Percentiles rank a stretch among this genome's conserved stretches.
These are phyloP conservation scores for Pleurotus cornucopiae DNA, from an alignment of 768 basidiomycete species.

Conservation along the genomic window DNA sequence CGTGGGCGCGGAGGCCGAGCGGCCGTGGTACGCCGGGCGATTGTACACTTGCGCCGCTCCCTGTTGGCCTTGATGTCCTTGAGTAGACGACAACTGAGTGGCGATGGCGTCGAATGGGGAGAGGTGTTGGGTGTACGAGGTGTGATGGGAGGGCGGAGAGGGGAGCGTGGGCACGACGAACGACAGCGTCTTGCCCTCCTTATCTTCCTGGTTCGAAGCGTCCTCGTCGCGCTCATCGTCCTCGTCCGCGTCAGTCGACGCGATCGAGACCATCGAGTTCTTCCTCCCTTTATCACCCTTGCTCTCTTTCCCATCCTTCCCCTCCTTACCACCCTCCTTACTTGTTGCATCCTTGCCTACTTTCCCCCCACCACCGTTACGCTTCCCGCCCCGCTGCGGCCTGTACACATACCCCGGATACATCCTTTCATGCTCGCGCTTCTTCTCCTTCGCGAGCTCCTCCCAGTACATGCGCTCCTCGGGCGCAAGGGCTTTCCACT, in stretches of 20 bases:
- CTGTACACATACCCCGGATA: slow-evolving; percentile 80
- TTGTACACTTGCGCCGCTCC: background rate
- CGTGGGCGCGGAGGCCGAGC: slow-evolving; percentile 56
- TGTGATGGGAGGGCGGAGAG: slow-evolving; percentile 20
- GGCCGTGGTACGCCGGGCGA: slow-evolving; percentile 22
- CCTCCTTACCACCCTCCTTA: no score
- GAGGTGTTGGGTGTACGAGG: slow-evolving; percentile 1
- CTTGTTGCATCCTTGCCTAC: no score
- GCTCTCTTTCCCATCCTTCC: no score
- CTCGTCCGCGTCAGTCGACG: no score
- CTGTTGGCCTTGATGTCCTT: no score
- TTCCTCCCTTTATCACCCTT: slow-evolving; percentile 23
- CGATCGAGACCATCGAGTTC: no score
- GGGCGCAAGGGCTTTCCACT: slow-evolving; percentile 65
- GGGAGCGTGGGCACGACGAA: slow-evolving; percentile 32
- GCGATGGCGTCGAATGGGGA: slow-evolving; percentile 7
- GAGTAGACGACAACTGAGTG: background rate
- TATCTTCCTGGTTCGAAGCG: slow-evolving; percentile 27
- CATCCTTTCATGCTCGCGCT: slow-evolving; percentile 72
- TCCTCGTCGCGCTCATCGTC: no score
- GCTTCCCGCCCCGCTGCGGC: slow-evolving; percentile 46
- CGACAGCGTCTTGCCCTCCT: slow-evolving; percentile 29
- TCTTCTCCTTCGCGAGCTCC: slow-evolving; percentile 71
- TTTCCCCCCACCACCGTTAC: no score
- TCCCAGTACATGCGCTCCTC: slow-evolving; percentile 76